Evolutionary conservation across 345 rosid genomes (phyloP).

Genomic region (Euphorbia tirucalli): DNA sequence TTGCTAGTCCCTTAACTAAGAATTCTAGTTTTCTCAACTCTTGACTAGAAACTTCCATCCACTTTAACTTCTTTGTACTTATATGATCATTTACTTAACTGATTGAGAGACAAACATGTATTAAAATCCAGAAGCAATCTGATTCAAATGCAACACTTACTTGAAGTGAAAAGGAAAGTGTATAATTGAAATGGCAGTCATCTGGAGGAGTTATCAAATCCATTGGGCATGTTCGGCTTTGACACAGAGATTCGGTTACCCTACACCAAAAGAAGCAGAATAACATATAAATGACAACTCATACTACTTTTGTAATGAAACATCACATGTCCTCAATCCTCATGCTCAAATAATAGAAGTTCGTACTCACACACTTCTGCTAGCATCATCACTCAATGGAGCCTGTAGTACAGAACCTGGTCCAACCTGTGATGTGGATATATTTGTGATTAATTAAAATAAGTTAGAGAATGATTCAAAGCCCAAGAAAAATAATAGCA

Average conservation of each 20-base stretch:
- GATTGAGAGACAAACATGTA: neutral
- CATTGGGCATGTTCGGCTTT: constrained; percentile 72
- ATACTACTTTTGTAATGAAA: constrained; percentile 9
- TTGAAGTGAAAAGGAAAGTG: constrained; percentile 87
- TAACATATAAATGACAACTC: constrained; percentile 11
- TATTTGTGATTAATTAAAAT: constrained; percentile 9
- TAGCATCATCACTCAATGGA: constrained; percentile 66
- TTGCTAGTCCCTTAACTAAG: neutral
- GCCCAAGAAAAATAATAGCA: neutral
- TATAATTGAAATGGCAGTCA: constrained; percentile 96
- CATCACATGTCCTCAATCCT: constrained; percentile 6
- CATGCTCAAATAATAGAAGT: constrained; percentile 17
- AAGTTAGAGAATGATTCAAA: constrained; percentile 9
- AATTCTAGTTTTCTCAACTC: neutral
- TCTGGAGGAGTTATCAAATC: constrained; percentile 96
- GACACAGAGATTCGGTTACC: constrained; percentile 73
- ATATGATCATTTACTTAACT: neutral
- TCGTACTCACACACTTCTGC: constrained; percentile 83
- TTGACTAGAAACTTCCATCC: neutral
- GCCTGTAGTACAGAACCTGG: constrained; percentile 87
- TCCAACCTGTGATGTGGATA: constrained; percentile 62
- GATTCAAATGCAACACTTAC: constrained; percentile 39
- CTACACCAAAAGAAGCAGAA: constrained; percentile 37
- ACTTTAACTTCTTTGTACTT: neutral
- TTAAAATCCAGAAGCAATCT: constrained; percentile 16